Evolutionary conservation across 805 yeast species (phyloP).

Genomic region (Ogataea ganodermae): DNA sequence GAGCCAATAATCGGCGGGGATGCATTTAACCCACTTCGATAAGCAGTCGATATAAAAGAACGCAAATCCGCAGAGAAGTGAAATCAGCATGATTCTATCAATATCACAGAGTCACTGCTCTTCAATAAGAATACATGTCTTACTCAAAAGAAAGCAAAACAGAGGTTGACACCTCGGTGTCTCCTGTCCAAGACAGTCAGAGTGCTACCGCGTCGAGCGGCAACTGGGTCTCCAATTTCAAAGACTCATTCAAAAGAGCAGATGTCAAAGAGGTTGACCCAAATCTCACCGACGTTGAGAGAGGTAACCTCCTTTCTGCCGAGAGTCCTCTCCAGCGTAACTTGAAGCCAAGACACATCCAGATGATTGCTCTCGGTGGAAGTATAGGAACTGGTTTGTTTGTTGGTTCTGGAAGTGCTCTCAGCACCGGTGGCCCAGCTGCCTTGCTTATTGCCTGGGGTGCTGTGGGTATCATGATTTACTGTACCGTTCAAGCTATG

Average conservation of each 20-base stretch:
- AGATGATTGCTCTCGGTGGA: conserved; percentile 84
- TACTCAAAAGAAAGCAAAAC: conserved; percentile 23
- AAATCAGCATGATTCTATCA: neutral
- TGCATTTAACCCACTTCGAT: conserved; percentile 1
- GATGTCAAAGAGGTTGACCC: conserved; percentile 44
- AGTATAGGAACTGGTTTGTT: conserved; percentile 83
- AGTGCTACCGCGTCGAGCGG: conserved; percentile 1
- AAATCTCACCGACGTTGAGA: conserved; percentile 45
- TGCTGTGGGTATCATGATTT: conserved; percentile 61
- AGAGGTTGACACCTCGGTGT: conserved; percentile 27
- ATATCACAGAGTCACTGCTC: neutral
- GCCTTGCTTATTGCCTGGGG: conserved; percentile 62
- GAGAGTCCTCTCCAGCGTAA: conserved; percentile 52
- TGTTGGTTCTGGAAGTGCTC: conserved; percentile 68
- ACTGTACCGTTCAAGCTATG: conserved; percentile 61
- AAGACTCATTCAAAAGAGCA: conserved; percentile 35
- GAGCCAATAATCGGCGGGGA: conserved; percentile 1
- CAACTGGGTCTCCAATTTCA: conserved; percentile 26
- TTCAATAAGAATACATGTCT: conserved; percentile 14
- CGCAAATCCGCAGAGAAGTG: neutral
- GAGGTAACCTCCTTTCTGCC: conserved; percentile 48
- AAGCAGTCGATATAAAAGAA: conserved; percentile 1
- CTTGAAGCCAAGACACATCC: conserved; percentile 65
- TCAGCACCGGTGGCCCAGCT: conserved; percentile 74
- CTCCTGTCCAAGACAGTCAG: conserved; percentile 23